Evolutionary conservation across 208 protist species (phyloP).

Genomic region (Acanthamoeba castellanii): DNA sequence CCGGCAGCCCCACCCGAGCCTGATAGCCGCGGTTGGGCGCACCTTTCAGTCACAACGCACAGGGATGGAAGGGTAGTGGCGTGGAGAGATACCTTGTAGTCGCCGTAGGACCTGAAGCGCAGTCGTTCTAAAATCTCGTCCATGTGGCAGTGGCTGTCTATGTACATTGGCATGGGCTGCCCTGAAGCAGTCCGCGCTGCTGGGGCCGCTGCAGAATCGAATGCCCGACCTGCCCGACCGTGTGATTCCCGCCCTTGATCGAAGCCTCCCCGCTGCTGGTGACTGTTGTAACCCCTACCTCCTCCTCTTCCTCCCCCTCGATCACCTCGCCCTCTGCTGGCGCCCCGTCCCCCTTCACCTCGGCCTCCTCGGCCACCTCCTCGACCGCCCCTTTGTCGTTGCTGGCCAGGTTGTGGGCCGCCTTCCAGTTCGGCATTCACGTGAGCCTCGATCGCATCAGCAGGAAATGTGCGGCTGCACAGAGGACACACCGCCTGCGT

Average conservation of each 20-base stretch:
- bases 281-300: neutral
- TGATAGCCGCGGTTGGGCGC: neutral
- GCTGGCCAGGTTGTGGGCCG: neutral
- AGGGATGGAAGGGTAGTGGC: neutral
- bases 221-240: neutral
- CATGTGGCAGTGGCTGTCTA: conserved; percentile 70
- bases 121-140: conserved; percentile 30
- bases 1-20: conserved; percentile 36
- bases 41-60: neutral
- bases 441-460: neutral
- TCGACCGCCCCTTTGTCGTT: neutral
- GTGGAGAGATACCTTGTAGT: conserved; percentile 21
- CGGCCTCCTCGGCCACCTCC: neutral
- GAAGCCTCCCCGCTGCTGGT: neutral
- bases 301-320: neutral
- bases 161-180: conserved; percentile 3
- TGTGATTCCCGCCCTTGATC: neutral
- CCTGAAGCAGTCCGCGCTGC: neutral
- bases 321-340: neutral
- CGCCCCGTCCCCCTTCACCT: neutral
- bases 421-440: conserved; percentile 41
- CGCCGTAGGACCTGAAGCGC: neutral
- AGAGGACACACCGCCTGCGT: neutral
- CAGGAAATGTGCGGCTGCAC: neutral
- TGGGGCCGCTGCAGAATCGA: neutral